phyloP scores from a whole-genome alignment of 2,329 filamentous ascomycete species.

The Epichloe sp. region DNA sequence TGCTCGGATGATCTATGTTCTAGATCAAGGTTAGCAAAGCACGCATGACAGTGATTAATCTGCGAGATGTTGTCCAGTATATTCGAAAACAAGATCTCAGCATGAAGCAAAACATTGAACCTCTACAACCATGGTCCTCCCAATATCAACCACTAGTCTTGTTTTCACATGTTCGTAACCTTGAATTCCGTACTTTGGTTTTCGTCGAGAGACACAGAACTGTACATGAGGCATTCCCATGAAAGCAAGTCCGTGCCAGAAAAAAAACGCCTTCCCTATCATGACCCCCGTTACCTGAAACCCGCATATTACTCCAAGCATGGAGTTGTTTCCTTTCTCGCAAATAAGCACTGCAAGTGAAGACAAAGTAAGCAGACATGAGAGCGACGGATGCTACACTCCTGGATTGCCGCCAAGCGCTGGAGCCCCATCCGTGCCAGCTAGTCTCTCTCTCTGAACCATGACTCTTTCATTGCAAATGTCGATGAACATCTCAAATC shows the following conservation, averaged over 20 bases:
- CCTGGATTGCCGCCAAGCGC: slow-evolving; percentile 15
- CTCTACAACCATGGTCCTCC: not conserved
- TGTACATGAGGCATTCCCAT: not conserved
- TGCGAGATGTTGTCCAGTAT: too few species aligned
- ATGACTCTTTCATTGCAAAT: slow-evolving; percentile 56
- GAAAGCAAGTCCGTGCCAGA: not conserved
- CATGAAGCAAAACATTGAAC: too few species aligned
- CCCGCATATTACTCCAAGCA: not conserved
- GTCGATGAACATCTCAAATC: slow-evolving; percentile 58
- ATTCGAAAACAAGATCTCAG: too few species aligned
- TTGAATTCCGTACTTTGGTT: not conserved
- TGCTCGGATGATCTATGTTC: too few species aligned
- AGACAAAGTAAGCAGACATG: not conserved
- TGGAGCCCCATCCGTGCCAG: slow-evolving; percentile 15
- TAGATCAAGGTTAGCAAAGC: too few species aligned
- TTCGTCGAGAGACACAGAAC: not conserved
- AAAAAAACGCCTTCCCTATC: not conserved
- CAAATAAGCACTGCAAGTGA: not conserved
- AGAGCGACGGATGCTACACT: slow-evolving; percentile 6
- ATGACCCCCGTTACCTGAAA: not conserved
- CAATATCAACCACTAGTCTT: not conserved
- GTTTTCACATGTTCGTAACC: not conserved
- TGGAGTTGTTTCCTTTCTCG: not conserved
- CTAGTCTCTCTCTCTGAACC: slow-evolving; percentile 40
- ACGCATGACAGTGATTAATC: too few species aligned